phyloP scores from a whole-genome alignment of 768 basidiomycete genomes.

The Gautieria morchelliformis region DNA sequence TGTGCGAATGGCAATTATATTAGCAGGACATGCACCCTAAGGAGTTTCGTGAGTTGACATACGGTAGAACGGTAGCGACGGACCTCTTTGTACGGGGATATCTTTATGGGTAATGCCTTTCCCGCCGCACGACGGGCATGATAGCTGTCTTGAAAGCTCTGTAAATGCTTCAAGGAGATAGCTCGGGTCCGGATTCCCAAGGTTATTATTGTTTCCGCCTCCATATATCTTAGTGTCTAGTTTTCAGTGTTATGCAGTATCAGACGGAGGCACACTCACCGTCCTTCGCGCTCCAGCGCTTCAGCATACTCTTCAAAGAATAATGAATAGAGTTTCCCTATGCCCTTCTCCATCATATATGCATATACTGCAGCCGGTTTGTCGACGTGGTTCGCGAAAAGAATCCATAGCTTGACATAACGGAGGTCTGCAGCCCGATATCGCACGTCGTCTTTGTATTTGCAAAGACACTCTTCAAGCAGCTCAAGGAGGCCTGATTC shows the following conservation, averaged over 20 bases:
- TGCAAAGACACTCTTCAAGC: constrained; percentile 73
- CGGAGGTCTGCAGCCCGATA: constrained; percentile 77
- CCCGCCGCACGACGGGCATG: constrained; percentile 33
- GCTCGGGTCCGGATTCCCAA: constrained; percentile 76
- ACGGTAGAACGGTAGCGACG: not conserved
- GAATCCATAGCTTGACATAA: constrained; percentile 86
- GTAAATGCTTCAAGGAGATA: constrained; percentile 76
- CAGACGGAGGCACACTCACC: constrained; percentile 38
- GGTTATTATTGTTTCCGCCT: constrained; percentile 75
- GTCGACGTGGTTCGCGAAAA: constrained; percentile 76
- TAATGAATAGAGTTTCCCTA: constrained; percentile 69
- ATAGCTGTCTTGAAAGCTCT: constrained; percentile 74
- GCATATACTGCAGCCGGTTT: constrained; percentile 68
- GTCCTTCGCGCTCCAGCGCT: constrained; percentile 63
- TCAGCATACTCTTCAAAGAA: constrained; percentile 90
- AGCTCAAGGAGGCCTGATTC: constrained; percentile 70
- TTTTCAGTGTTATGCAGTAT: not conserved
- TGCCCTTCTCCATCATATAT: constrained; percentile 84
- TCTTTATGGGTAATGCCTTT: constrained; percentile 7
- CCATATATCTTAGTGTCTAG: constrained; percentile 39
- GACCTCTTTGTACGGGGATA: constrained; percentile 1
- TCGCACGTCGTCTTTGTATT: constrained; percentile 72
- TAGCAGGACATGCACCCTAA: not conserved
- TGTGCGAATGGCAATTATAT: not conserved
- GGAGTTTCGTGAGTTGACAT: not conserved